phyloP scores from a whole-genome alignment of 768 basidiomycete genomes.

The Mycena belliarum region DNA sequence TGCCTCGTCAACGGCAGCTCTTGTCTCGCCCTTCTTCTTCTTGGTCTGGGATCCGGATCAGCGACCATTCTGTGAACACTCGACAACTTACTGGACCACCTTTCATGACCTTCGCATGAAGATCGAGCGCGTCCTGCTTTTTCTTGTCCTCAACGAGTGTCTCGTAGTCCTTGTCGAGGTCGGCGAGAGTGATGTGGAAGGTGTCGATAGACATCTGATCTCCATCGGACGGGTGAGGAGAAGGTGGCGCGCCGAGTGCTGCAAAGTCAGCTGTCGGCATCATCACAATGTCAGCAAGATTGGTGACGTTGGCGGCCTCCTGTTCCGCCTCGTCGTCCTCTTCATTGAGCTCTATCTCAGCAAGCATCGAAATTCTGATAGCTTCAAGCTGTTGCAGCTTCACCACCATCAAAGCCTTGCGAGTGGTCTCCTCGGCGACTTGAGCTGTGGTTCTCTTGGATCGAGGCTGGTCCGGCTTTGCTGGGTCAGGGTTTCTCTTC shows the following conservation, averaged over 20 bases:
- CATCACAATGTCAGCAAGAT: background rate
- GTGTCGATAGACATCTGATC: background rate
- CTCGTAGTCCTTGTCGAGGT: constrained; percentile 2
- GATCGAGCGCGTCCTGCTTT: background rate
- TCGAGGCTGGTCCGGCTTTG: background rate
- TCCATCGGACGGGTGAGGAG: background rate
- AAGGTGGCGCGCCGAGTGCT: background rate
- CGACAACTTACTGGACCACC: background rate
- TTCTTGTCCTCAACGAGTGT: background rate
- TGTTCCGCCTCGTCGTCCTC: background rate
- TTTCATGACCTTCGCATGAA: background rate
- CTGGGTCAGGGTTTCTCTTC: background rate
- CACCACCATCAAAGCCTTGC: background rate
- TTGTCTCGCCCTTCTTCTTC: background rate
- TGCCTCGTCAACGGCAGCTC: background rate
- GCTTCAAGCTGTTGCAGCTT: background rate
- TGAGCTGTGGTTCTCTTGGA: background rate
- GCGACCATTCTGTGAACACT: background rate
- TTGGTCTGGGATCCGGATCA: background rate
- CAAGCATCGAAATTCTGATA: background rate
- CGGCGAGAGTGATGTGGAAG: background rate
- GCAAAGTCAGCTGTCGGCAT: background rate
- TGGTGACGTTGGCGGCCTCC: background rate
- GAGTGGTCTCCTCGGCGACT: background rate
- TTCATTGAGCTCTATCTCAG: background rate